A percentile compares a stretch with the other conserved stretches of the same genome.
Conservation (phyloP, 345 rosid species). For the Euphorbia tirucalli region DNA sequence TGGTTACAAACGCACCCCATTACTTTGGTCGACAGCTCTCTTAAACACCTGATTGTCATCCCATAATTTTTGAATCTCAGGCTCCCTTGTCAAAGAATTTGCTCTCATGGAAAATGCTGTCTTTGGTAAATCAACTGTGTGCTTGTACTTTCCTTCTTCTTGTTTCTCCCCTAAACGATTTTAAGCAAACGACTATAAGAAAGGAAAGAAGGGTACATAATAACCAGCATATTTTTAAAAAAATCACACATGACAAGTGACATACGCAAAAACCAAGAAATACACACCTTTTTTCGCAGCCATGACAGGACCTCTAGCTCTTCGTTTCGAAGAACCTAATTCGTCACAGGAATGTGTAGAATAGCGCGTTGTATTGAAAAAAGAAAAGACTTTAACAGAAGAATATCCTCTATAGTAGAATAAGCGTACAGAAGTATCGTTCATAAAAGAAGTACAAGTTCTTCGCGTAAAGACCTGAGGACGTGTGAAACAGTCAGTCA, state of each 20-base stretch:
- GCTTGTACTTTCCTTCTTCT: constrained; percentile 88
- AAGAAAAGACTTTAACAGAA: constrained; percentile 41
- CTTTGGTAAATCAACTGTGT: constrained; percentile 84
- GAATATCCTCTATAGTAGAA: constrained; percentile 44
- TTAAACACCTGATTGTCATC: constrained; percentile 79
- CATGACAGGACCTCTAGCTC: constrained; percentile 91
- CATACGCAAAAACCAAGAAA: not conserved
- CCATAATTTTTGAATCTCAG: constrained; percentile 90
- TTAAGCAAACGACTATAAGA: constrained; percentile 17
- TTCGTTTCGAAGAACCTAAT: constrained; percentile 51
- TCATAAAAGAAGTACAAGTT: constrained; percentile 47
- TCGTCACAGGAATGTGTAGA: constrained; percentile 43
- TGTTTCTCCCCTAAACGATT: constrained; percentile 62
- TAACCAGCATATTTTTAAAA: constrained; percentile 1
- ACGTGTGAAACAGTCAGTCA: constrained; percentile 19
- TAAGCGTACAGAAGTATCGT: constrained; percentile 34
- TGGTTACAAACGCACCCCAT: constrained; percentile 56
- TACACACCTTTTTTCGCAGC: constrained; percentile 83
- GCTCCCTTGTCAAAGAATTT: constrained; percentile 79
- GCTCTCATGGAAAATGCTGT: constrained; percentile 91
- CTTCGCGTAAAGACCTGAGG: constrained; percentile 56
- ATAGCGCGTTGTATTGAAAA: constrained; percentile 39
- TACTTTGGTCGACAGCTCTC: constrained; percentile 65
- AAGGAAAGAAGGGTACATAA: not conserved
- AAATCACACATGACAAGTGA: not conserved